Evolutionary conservation across 805 yeast species (phyloP).

Genomic region (Metschnikowia borealis): DNA sequence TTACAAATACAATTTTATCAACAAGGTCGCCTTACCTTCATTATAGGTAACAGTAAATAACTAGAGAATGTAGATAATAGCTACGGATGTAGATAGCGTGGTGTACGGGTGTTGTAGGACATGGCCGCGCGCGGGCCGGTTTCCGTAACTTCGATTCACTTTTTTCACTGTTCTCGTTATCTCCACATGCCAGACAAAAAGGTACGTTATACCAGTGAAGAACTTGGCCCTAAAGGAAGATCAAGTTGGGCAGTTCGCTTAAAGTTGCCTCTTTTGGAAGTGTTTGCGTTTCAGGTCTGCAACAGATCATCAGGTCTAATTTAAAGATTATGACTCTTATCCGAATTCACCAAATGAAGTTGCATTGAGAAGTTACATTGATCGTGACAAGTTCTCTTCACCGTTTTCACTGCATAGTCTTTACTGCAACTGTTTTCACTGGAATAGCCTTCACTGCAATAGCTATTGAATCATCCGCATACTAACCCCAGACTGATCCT

Average conservation of each 20-base stretch:
- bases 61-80: background rate
- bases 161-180: conserved; percentile 1
- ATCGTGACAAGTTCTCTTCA: no score
- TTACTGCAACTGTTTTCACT: no score
- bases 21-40: background rate
- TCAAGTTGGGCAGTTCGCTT: background rate
- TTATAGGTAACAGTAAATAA: no score
- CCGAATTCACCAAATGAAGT: no score
- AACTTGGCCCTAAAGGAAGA: background rate
- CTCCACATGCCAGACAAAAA: conserved; percentile 4
- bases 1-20: no score
- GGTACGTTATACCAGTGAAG: background rate
- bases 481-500: conserved; percentile 49
- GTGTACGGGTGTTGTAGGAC: background rate
- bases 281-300: background rate
- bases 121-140: conserved; percentile 5
- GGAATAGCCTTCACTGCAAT: no score
- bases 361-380: no score
- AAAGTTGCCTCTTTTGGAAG: background rate
- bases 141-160: background rate
- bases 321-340: background rate
- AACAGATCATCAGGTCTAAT: background rate
- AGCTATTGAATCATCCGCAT: background rate
- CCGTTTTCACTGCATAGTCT: no score
- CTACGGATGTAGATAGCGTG: background rate